A percentile compares a stretch with the other conserved stretches of the same genome.
phyloP scores from a whole-genome alignment of 2,329 filamentous ascomycete genomes.

The Colletotrichum eremochloae region DNA sequence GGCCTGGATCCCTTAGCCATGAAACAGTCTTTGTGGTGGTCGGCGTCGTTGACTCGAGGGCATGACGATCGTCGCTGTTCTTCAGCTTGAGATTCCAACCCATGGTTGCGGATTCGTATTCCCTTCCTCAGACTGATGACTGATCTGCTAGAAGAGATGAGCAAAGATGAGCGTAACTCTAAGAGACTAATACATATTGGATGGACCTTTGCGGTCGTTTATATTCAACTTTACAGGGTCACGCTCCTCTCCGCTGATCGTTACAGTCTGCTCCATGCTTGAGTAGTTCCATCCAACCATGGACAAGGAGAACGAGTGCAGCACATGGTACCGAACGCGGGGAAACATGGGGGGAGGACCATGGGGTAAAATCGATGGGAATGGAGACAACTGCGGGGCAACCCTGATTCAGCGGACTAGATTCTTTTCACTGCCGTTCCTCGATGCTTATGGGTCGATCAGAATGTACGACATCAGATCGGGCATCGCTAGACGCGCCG shows the following conservation, averaged over 20 bases:
- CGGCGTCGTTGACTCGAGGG: constrained; percentile 35
- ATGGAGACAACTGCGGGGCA: constrained; percentile 21
- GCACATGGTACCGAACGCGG: constrained; percentile 23
- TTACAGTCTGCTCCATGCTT: constrained; percentile 7
- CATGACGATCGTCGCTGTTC: constrained; percentile 29
- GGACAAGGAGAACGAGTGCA: constrained; percentile 14
- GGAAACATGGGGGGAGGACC: constrained; percentile 6
- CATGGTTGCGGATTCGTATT: constrained; percentile 1
- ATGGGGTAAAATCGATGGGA: neutral
- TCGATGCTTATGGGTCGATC: neutral
- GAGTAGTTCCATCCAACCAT: neutral
- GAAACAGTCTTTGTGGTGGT: constrained; percentile 24
- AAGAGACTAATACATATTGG: neutral
- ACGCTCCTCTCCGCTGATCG: constrained; percentile 2
- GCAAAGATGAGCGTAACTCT: neutral
- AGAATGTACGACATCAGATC: constrained; percentile 2
- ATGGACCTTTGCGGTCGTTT: constrained; percentile 12
- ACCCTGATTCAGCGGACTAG: constrained; percentile 14
- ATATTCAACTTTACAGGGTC: constrained; percentile 14
- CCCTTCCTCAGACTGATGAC: neutral
- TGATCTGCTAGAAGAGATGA: neutral
- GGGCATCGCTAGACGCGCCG: constrained; percentile 31
- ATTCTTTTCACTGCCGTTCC: neutral
- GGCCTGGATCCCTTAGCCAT: constrained; percentile 28
- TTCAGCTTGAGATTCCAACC: constrained; percentile 27